These are phyloP conservation scores for Metarhizium brunneum DNA, from an alignment of 2,329 filamentous ascomycete species.

Conservation along the genomic window DNA sequence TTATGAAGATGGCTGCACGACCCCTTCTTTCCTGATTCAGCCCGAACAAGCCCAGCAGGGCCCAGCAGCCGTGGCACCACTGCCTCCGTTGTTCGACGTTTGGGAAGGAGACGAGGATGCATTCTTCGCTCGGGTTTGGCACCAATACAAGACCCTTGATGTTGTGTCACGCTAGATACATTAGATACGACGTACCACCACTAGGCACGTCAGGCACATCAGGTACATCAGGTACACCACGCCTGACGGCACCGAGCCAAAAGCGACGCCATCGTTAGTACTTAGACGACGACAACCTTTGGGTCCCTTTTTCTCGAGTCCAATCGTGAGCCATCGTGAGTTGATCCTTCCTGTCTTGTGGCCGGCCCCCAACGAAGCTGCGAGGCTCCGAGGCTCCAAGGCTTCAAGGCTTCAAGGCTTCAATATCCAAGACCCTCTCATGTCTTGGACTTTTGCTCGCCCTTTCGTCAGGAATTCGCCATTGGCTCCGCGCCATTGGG, in stretches of 20 bases:
- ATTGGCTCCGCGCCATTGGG: not conserved
- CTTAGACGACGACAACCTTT: not conserved
- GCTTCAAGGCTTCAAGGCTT: too few relatives aligned
- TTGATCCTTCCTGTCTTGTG: not conserved
- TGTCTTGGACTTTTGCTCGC: not conserved
- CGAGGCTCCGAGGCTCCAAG: too few relatives aligned
- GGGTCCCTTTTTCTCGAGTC: too few relatives aligned
- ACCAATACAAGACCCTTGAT: slow-evolving; percentile 2
- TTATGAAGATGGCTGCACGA: not conserved
- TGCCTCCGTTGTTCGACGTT: not conserved
- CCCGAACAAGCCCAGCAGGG: not conserved
- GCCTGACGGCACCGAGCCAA: not conserved
- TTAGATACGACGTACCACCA: not conserved
- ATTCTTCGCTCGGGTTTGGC: slow-evolving; percentile 1
- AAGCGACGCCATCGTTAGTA: not conserved
- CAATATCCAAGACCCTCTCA: not conserved
- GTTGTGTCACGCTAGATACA: not conserved
- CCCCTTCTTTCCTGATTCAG: not conserved
- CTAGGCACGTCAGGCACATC: not conserved
- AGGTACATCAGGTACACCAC: too few relatives aligned
- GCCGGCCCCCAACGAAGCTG: too few relatives aligned
- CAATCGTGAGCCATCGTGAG: not conserved
- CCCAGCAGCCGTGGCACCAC: not conserved
- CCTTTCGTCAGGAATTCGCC: not conserved
- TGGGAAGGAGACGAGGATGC: not conserved